Base-by-base conservation (phyloP, 2,329 filamentous ascomycete species). In the Penicillium sp. region DNA sequence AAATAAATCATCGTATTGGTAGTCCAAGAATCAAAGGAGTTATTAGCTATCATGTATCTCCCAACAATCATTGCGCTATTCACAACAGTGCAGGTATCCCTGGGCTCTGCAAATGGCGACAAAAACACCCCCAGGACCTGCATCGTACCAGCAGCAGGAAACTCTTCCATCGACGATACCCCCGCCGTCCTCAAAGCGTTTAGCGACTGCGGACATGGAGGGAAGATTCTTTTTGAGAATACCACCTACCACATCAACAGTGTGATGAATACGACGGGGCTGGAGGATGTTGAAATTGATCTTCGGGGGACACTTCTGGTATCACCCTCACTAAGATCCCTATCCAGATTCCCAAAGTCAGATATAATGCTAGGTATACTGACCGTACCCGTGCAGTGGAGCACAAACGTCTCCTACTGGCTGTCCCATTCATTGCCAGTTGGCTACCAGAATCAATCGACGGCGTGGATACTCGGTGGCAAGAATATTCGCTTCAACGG, bases 131-230 rank as follows among this genome's bases (percentile, higher is more conserved):
- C 46, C 22, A 36, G 14, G 13, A 6, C 37, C 11, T 50, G 47
- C 11, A 10, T 19, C 1, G 47, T 50, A 22, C 47, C 44, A 22
- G 41, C 53, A 27, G 22, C 39, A 2, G 49, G 49, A 2, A 52
- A 33, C 24, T n/a, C 49, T 11, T 33, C 35, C 1, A 58, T 55
- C 24, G 82, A 84, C 64, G 82, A 85, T 67, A 78, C 80, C 24
- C 80, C 82, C 7, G 79, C 82, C 40, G 83, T 85, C 50, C 62
- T 82, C 0, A 61, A 77, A 4, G 83, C 83, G 0, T 84, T 85
- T 68, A 66, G 75, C 27, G 68, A 78, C 31, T 85, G 83, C 63
- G 75, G 81, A 2, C 73, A 75, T 44, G 77, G 82, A 53, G 81
- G 82, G 41, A 80, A 73, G 50, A 76, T 86, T 58, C 75, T 83